Percentiles rank a stretch among this genome's conserved stretches.
These are phyloP conservation scores for Omphalotus olearius DNA, from an alignment of 1,284 basidiomycete genomes.

Conservation along the genomic window DNA sequence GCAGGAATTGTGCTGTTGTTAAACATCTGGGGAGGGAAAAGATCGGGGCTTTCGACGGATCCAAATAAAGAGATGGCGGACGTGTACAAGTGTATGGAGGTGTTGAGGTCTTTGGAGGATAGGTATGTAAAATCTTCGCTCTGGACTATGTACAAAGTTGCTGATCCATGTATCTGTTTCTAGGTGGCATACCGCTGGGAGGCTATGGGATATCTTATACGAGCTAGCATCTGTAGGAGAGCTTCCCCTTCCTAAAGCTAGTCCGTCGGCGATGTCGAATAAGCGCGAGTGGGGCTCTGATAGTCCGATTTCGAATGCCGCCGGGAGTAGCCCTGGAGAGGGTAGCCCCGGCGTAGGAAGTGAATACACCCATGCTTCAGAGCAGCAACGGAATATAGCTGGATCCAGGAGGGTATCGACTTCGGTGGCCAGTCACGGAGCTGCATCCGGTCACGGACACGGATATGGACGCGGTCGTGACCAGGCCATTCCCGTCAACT, in stretches of 20 bases:
- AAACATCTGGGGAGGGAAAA: slow-evolving; percentile 70
- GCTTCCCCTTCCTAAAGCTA: slow-evolving; percentile 53
- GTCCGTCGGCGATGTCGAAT: slow-evolving; percentile 36
- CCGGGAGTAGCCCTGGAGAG: background rate
- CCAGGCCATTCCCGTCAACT: no score
- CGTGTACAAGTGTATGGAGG: slow-evolving; percentile 66
- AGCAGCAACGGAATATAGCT: slow-evolving; percentile 2
- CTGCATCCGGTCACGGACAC: background rate
- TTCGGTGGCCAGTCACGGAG: background rate
- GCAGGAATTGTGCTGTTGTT: slow-evolving; percentile 67
- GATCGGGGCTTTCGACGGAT: slow-evolving; percentile 50
- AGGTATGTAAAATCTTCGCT: slow-evolving; percentile 27
- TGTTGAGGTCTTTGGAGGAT: slow-evolving; percentile 49
- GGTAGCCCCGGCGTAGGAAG: background rate
- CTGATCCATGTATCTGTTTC: slow-evolving; percentile 2
- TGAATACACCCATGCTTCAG: no score
- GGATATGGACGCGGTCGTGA: no score
- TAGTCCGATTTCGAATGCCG: slow-evolving; percentile 25
- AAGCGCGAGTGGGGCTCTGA: slow-evolving; percentile 63
- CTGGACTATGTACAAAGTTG: background rate
- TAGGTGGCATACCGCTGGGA: slow-evolving; percentile 46
- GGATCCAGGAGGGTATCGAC: slow-evolving; percentile 7
- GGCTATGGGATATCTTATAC: slow-evolving; percentile 57
- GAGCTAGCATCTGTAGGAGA: slow-evolving; percentile 67
- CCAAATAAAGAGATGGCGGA: slow-evolving; percentile 63